phyloP scores from a whole-genome alignment of 2,329 filamentous ascomycete genomes.

The Colletotrichum cuscutae region DNA sequence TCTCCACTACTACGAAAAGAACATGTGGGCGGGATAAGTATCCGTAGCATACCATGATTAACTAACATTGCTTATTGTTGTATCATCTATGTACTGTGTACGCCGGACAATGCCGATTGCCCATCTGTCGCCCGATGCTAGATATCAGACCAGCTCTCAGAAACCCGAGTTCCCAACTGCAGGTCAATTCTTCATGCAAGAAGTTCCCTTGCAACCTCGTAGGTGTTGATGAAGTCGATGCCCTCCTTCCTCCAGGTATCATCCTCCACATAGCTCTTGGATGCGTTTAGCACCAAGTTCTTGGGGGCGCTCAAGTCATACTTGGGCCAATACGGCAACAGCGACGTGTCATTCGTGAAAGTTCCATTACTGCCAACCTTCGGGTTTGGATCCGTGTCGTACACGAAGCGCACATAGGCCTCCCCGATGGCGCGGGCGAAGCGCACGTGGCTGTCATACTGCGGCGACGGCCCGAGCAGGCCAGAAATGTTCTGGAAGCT shows the following conservation, averaged over 20 bases:
- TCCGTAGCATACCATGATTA: neutral
- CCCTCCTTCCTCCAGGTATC: constrained; percentile 59
- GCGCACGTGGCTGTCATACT: constrained; percentile 49
- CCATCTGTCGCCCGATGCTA: neutral
- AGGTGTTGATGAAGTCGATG: constrained; percentile 55
- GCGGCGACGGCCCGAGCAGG: constrained; percentile 54
- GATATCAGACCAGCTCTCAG: too few species aligned
- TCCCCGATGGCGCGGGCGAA: constrained; percentile 50
- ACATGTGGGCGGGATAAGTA: neutral
- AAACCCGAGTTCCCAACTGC: too few species aligned
- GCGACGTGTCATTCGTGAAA: constrained; percentile 22
- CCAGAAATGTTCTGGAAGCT: constrained; percentile 62
- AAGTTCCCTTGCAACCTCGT: constrained; percentile 49
- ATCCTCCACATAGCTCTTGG: constrained; percentile 53
- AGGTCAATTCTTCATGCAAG: constrained; percentile 34
- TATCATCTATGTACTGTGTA: neutral
- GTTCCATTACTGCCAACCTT: constrained; percentile 20
- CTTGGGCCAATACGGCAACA: constrained; percentile 52
- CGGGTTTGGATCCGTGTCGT: constrained; percentile 53
- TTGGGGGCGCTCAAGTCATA: constrained; percentile 50
- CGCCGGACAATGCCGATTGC: neutral
- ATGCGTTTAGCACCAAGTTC: constrained; percentile 59
- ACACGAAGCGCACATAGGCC: constrained; percentile 56
- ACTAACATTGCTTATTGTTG: neutral
- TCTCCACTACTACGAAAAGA: neutral